These are phyloP conservation scores for Aspergillus sp. DNA, from an alignment of 2,329 filamentous ascomycete species.

Conservation along the genomic window DNA sequence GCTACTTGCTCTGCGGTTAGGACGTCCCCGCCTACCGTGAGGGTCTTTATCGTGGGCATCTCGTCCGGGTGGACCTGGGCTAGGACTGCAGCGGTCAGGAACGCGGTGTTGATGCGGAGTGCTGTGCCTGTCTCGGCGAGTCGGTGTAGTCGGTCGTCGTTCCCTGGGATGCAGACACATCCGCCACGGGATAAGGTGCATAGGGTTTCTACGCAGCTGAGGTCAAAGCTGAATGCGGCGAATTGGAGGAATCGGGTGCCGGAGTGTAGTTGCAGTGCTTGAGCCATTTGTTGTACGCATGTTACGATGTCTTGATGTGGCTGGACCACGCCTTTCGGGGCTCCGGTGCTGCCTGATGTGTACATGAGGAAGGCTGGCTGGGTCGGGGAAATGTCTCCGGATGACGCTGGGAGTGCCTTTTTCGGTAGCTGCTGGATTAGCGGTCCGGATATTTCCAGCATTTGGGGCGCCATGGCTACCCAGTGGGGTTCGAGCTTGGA, in stretches of 20 bases:
- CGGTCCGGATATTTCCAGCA: background rate
- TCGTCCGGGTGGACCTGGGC: constrained; percentile 37
- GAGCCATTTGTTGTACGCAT: background rate
- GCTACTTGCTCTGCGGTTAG: constrained; percentile 24
- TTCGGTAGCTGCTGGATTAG: background rate
- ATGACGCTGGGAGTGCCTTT: no score
- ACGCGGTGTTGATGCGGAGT: constrained; percentile 36
- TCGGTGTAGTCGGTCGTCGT: background rate
- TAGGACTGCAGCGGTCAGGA: constrained; percentile 59
- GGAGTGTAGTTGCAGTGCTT: background rate
- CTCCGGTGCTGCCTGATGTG: constrained; percentile 60
- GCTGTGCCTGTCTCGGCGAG: background rate
- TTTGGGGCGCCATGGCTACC: background rate
- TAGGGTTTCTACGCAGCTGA: background rate
- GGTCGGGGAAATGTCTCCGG: background rate
- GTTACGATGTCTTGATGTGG: background rate
- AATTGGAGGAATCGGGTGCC: background rate
- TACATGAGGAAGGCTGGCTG: constrained; percentile 33
- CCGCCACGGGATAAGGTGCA: background rate
- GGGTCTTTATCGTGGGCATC: constrained; percentile 38
- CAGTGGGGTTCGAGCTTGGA: background rate
- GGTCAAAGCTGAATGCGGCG: background rate
- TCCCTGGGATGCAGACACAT: background rate
- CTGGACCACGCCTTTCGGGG: constrained; percentile 58
- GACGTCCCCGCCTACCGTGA: constrained; percentile 36